Evolutionary conservation across 1,284 basidiomycete species (phyloP).

Genomic region (Trametes pubescens): DNA sequence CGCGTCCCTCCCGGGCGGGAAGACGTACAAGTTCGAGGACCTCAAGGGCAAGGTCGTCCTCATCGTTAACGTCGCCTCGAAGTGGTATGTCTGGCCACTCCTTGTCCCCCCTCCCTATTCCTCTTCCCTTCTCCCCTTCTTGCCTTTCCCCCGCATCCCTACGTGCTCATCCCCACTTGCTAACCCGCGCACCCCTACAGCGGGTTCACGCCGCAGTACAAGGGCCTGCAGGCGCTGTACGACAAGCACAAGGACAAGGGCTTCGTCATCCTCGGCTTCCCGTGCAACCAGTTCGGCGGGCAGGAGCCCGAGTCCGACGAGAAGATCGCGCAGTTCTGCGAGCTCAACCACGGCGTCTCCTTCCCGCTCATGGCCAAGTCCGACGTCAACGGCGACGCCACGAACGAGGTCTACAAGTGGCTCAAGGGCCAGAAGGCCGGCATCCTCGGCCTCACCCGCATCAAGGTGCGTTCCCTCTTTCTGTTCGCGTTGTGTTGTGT

Average conservation of each 20-base stretch:
- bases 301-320: conserved; percentile 82
- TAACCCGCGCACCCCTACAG: conserved; percentile 45
- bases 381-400: conserved; percentile 88
- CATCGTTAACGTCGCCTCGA: conserved; percentile 77
- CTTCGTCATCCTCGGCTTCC: conserved; percentile 87
- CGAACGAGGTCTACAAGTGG: conserved; percentile 87
- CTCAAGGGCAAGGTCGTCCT: conserved; percentile 80
- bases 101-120: not conserved
- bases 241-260: conserved; percentile 85
- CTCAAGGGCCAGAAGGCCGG: conserved; percentile 84
- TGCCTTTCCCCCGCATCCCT: not conserved
- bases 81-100: conserved; percentile 62
- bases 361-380: conserved; percentile 90
- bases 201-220: conserved; percentile 91
- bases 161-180: not conserved
- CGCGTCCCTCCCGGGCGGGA: conserved; percentile 61
- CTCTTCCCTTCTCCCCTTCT: not conserved
- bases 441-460: conserved; percentile 74
- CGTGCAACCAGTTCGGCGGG: conserved; percentile 88
- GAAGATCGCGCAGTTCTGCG: conserved; percentile 73
- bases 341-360: conserved; percentile 81
- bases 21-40: conserved; percentile 67
- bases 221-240: conserved; percentile 83
- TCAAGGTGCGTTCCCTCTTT: conserved; percentile 65
- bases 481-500: not conserved